Evolutionary conservation across 2,329 filamentous ascomycete genomes (phyloP).

Genomic region (Aspergillus aculeatinus): DNA sequence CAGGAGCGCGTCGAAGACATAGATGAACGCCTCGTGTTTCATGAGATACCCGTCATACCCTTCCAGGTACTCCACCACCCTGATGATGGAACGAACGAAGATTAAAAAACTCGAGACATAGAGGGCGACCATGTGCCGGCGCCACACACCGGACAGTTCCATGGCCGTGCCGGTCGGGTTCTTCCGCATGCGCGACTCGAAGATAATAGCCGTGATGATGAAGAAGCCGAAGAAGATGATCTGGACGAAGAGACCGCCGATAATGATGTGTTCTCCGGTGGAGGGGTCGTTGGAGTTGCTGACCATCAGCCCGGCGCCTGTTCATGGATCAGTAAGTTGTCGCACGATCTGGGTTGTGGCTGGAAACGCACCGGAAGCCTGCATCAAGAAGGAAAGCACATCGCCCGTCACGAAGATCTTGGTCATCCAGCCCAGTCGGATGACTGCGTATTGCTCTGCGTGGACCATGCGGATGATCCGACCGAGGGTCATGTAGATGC

Average conservation of each 20-base stretch:
- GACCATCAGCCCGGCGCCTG: conserved; percentile 30
- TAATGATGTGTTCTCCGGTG: conserved; percentile 28
- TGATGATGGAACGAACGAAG: conserved; percentile 30
- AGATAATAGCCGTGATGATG: conserved; percentile 24
- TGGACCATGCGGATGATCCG: conserved; percentile 28
- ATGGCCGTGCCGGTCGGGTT: conserved; percentile 28
- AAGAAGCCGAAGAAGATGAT: conserved; percentile 34
- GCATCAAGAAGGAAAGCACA: conserved; percentile 35
- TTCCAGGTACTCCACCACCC: conserved; percentile 33
- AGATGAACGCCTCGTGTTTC: conserved; percentile 32
- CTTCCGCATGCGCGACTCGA: conserved; percentile 29
- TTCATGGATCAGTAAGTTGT: not conserved
- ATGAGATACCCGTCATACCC: conserved; percentile 32
- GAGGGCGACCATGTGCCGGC: conserved; percentile 34
- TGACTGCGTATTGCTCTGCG: conserved; percentile 24
- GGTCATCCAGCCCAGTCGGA: conserved; percentile 26
- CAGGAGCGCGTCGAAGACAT: conserved; percentile 33
- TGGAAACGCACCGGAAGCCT: conserved; percentile 25
- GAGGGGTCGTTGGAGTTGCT: conserved; percentile 15
- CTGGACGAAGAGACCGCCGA: conserved; percentile 34
- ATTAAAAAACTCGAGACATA: conserved; percentile 28
- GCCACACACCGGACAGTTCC: conserved; percentile 32
- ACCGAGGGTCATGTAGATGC: conserved; percentile 33
- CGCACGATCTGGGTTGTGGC: no score
- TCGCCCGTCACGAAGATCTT: conserved; percentile 34